Conservation (phyloP, 345 rosid genomes). For the Clarkia xantiana region DNA sequence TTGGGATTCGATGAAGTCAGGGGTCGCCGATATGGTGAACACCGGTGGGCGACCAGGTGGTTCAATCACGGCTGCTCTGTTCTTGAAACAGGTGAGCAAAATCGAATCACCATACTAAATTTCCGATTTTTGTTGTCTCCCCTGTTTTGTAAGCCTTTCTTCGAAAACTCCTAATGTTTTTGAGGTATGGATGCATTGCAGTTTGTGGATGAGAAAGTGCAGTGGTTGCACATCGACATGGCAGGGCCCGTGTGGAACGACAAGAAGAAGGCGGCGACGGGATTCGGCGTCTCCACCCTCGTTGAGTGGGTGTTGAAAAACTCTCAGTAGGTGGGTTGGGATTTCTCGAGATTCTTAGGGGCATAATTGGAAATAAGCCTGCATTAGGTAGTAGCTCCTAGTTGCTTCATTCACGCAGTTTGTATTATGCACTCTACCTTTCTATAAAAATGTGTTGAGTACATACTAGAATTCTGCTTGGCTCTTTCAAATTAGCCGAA, state of each 20-base stretch:
- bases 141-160: too few species aligned
- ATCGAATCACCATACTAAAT: neutral
- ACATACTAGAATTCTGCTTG: too few species aligned
- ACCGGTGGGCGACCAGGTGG: slow-evolving; percentile 82
- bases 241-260: slow-evolving; percentile 94
- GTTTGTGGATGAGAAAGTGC: slow-evolving; percentile 81
- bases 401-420: too few species aligned
- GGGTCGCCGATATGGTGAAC: slow-evolving; percentile 92
- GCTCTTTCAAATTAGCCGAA: too few species aligned
- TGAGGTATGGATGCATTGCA: slow-evolving; percentile 10
- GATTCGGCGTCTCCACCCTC: slow-evolving; percentile 71
- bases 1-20: slow-evolving; percentile 96
- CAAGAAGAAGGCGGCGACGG: slow-evolving; percentile 66
- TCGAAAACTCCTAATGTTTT: too few species aligned
- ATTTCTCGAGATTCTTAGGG: too few species aligned
- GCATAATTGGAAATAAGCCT: too few species aligned
- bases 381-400: too few species aligned
- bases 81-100: slow-evolving; percentile 51
- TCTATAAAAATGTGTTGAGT: too few species aligned
- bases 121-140: too few species aligned
- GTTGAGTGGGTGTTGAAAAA: slow-evolving; percentile 87
- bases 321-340: slow-evolving; percentile 12
- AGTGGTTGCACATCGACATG: slow-evolving; percentile 96
- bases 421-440: too few species aligned
- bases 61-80: slow-evolving; percentile 81